Conservation (phyloP, 2,329 filamentous ascomycete genomes). For the Neophaeococcomyces mojaviensis region DNA sequence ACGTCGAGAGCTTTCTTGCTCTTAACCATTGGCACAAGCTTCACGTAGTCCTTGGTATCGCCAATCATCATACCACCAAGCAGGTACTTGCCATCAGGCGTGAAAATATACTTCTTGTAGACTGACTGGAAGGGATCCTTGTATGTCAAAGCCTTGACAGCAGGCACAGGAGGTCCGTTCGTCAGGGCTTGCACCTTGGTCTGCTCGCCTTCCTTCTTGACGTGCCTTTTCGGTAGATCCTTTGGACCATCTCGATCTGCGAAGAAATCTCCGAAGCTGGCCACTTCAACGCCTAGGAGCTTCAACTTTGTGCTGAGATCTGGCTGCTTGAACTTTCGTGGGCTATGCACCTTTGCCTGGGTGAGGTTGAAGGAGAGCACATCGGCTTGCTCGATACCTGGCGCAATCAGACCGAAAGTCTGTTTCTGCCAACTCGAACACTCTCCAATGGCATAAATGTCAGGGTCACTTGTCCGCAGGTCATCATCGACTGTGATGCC, state of each 20-base stretch:
- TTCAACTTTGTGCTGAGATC: constrained; percentile 90
- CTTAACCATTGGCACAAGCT: constrained; percentile 80
- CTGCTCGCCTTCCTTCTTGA: constrained; percentile 30
- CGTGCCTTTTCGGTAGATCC: constrained; percentile 55
- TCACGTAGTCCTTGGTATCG: constrained; percentile 83
- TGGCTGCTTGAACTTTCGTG: constrained; percentile 66
- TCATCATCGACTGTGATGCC: constrained; percentile 62
- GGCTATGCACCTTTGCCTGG: constrained; percentile 64
- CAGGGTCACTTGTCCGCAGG: constrained; percentile 44
- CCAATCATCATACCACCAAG: constrained; percentile 98
- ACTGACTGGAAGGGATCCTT: constrained; percentile 80
- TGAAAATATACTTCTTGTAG: constrained; percentile 93
- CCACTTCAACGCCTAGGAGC: constrained; percentile 80
- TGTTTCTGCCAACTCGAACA: constrained; percentile 80
- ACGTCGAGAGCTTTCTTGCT: constrained; percentile 71
- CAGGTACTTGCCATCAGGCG: constrained; percentile 78
- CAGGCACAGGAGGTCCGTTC: constrained; percentile 48
- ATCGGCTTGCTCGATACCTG: constrained; percentile 87
- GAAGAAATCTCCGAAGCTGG: constrained; percentile 90
- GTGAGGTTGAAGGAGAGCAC: constrained; percentile 87
- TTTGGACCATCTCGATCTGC: constrained; percentile 78
- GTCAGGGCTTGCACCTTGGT: constrained; percentile 47
- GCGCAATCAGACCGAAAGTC: constrained; percentile 58
- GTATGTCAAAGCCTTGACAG: constrained; percentile 78
- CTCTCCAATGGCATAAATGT: constrained; percentile 82